Evolutionary conservation across 495 filamentous ascomycete genomes (phyloP), one percentile per base, ranked within the genome.

Genomic region (Trypethelium eluteriae): DNA sequence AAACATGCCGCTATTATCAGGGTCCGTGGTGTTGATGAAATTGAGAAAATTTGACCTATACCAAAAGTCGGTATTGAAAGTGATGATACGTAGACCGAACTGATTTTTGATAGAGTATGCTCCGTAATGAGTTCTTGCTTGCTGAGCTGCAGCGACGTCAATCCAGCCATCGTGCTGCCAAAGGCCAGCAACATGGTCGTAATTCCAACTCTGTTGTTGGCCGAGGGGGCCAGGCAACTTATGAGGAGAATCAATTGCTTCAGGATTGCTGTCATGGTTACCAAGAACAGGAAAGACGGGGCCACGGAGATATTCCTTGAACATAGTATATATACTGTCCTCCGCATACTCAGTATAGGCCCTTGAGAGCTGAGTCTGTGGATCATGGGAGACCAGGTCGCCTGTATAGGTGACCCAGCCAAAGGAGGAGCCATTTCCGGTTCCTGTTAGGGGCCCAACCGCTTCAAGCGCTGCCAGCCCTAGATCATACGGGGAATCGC

Each of bases 401-500:
- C 83, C 83, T 3, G 82, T 86, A 67, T 85, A 86, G 12, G 85
- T 65, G 1, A 80, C 79, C 74, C 80, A 83, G 6, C 77, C 80
- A 36, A 85, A 70, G 38, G 78, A 75, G 16, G 77, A 61, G 14
- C 70, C 62, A 10, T 77, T 76, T 25, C 68, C 66, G 10, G 83
- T 85, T 2, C 85, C 85, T 18, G 83, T 85, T 72, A 87, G 67
- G 16, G 84, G 81, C 3, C 76, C 80, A 57, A 86, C 79, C 6
- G 84, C 80, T 74, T 86, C 81, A 6, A 86, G 74, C 35, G 83
- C 84, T 36, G 83, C 84, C 5, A 85, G 70, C 39, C 76, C 83
- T 0, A 87, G 76, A 50, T 84, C 83, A 66, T 85, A 86, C 2
- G 84, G 85, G 6, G 83, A 82, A 67, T 86, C 84, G 66, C 84